Base-by-base conservation (phyloP, 352 stramenopile genomes). In the Aphanomyces invadans region DNA sequence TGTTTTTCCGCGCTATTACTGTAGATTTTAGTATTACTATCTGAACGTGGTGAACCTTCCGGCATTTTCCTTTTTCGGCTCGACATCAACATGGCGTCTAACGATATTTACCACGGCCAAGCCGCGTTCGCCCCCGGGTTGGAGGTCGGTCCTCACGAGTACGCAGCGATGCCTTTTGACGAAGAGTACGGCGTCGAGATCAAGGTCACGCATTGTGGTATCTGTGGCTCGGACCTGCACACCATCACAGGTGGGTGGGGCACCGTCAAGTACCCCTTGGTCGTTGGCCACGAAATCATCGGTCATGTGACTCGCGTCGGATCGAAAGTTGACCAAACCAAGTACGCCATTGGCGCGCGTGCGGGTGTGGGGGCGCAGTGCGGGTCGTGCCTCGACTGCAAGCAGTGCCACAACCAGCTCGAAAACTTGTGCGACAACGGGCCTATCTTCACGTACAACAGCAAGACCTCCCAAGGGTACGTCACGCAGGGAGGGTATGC, bases 291-390 rank as follows among this genome's bases (percentile, higher is more conserved):
- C 56, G 76, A 86, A 68, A 86, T 86, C 68, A 73, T 86, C 19
- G 78, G 78, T 5, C 70, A 79, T 21, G 72, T 86, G 23, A 78
- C 74, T 4, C 51, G 62, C 21, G 73, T 62, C 0, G 78, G 78
- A 1, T 21, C 60, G 2, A 64, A 82, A 0, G 87, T 95, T 1
- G 55, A 63, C 23, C 4, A 25, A 19, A 76, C 68, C 33, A 71
- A 78, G 23, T 77, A 92, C 48, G 73, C 78, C 39, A 80, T 91
- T 3, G 88, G 88, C 12, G 82, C 95, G 70, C 65, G 73, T 17
- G 84, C 90, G 1, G 87, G 87, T 39, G 85, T 96, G 36, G 87
- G 87, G 25, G 86, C 78, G 11, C 79, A 92, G 57, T 82, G 87
- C 25, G 86, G 77, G 65, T 76, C 74, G 7, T 95, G 87, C 65